A percentile compares a stretch with the other conserved stretches of the same genome.
These are phyloP conservation scores for Torulaspora pretoriensis DNA, from an alignment of 1,139 yeast species.

Conservation along the genomic window DNA sequence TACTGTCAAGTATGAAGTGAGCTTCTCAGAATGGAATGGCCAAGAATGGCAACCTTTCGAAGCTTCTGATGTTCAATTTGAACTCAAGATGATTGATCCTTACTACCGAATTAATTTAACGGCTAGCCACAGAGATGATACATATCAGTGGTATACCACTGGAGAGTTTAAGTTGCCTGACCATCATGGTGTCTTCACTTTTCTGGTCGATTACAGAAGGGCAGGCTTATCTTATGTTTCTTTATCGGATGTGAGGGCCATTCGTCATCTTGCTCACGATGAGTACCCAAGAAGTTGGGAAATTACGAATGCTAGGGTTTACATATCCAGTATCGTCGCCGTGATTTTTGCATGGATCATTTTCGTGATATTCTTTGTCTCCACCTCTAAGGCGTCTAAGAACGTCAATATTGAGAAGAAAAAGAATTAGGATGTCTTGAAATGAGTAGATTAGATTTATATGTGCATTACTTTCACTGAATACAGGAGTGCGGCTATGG, in stretches of 20 bases:
- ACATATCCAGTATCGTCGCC: constrained; percentile 62
- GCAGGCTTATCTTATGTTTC: constrained; percentile 68
- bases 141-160: constrained; percentile 41
- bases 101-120: constrained; percentile 71
- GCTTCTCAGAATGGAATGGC: constrained; percentile 61
- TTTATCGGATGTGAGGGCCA: constrained; percentile 69
- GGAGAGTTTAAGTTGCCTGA: constrained; percentile 76
- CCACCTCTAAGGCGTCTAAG: constrained; percentile 21
- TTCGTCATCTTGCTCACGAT: constrained; percentile 92
- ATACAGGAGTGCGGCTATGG: neutral
- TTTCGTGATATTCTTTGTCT: constrained; percentile 60
- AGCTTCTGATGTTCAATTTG: constrained; percentile 65
- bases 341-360: constrained; percentile 74
- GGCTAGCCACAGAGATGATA: constrained; percentile 35
- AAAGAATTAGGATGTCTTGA: constrained; percentile 14
- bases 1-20: constrained; percentile 58
- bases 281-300: constrained; percentile 94
- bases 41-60: constrained; percentile 64
- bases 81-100: constrained; percentile 90
- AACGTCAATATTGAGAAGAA: constrained; percentile 23
- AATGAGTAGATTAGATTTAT: neutral
- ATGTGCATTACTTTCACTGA: neutral
- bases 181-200: constrained; percentile 95
- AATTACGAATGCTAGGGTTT: constrained; percentile 90
- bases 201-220: constrained; percentile 73